phyloP scores from a whole-genome alignment of 2,329 filamentous ascomycete species.

The Fusarium albosuccineum region DNA sequence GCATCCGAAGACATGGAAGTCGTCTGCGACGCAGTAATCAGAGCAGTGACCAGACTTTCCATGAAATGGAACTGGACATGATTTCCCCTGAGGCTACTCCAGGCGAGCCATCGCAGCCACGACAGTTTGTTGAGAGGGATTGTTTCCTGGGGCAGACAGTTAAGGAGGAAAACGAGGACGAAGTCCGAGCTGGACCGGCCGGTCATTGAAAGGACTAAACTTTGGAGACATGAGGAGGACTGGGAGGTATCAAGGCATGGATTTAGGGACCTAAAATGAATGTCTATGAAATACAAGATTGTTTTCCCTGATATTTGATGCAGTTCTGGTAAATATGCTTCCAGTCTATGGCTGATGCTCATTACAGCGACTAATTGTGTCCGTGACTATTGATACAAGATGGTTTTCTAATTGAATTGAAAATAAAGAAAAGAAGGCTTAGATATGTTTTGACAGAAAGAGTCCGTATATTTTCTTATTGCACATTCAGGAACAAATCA shows the following conservation, averaged over 20 bases:
- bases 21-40: conserved; percentile 47
- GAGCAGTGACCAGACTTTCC: conserved; percentile 46
- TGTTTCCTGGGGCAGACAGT: conserved; percentile 55
- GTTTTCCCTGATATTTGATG: conserved; percentile 21
- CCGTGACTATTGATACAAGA: conserved; percentile 43
- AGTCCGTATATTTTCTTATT: conserved; percentile 48
- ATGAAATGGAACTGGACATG: conserved; percentile 49
- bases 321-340: conserved; percentile 21
- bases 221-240: neutral
- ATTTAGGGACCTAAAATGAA: conserved; percentile 39
- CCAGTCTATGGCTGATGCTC: conserved; percentile 40
- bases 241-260: neutral
- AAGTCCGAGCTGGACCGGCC: conserved; percentile 26
- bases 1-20: conserved; percentile 41
- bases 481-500: conserved; percentile 72
- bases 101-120: conserved; percentile 24
- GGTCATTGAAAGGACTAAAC: conserved; percentile 11
- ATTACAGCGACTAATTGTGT: conserved; percentile 36
- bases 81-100: conserved; percentile 36
- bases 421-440: conserved; percentile 15
- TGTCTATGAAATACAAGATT: conserved; percentile 43
- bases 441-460: conserved; percentile 22
- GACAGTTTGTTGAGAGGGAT: conserved; percentile 48
- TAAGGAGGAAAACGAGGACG: conserved; percentile 50
- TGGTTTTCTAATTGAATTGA: conserved; percentile 14